Evolutionary conservation across 2,329 filamentous ascomycete genomes (phyloP).

Genomic region (Sporothrix schenckii): DNA sequence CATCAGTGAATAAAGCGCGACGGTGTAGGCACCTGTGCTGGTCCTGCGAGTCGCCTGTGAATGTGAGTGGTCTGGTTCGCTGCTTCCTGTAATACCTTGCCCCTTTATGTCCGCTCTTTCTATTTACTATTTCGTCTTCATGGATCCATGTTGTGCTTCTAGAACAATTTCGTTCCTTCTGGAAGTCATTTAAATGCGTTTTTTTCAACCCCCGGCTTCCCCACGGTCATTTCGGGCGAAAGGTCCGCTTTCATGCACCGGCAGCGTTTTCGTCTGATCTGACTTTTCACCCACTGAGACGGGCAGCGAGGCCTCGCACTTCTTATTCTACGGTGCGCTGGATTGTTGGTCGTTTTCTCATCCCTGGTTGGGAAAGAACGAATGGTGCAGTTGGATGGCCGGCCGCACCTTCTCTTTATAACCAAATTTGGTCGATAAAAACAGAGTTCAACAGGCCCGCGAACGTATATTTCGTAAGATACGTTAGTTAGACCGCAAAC

Average conservation of each 20-base stretch:
- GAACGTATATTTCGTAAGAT: background rate
- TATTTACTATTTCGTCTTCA: too few relatives aligned
- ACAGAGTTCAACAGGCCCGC: background rate
- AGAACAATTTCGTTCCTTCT: conserved; percentile 4
- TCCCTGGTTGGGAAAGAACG: background rate
- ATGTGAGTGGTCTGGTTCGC: background rate
- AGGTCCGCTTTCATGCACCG: conserved; percentile 21
- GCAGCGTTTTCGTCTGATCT: conserved; percentile 7
- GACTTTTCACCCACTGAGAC: conserved; percentile 1
- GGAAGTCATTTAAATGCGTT: background rate
- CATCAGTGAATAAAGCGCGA: background rate
- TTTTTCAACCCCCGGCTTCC: conserved; percentile 1
- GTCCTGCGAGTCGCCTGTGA: background rate
- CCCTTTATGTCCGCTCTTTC: background rate
- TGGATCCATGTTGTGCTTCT: background rate
- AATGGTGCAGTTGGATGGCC: background rate
- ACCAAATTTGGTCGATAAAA: background rate
- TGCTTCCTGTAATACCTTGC: background rate
- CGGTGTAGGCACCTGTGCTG: background rate
- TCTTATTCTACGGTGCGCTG: conserved; percentile 5
- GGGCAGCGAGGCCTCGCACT: background rate
- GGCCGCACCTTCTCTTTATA: conserved; percentile 7
- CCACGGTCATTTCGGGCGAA: conserved; percentile 9
- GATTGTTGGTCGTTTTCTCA: background rate
- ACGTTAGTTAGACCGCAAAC: conserved; percentile 9